Base-by-base conservation (phyloP, 2,329 filamentous ascomycete genomes). In the Malbranchea zuffiana region DNA sequence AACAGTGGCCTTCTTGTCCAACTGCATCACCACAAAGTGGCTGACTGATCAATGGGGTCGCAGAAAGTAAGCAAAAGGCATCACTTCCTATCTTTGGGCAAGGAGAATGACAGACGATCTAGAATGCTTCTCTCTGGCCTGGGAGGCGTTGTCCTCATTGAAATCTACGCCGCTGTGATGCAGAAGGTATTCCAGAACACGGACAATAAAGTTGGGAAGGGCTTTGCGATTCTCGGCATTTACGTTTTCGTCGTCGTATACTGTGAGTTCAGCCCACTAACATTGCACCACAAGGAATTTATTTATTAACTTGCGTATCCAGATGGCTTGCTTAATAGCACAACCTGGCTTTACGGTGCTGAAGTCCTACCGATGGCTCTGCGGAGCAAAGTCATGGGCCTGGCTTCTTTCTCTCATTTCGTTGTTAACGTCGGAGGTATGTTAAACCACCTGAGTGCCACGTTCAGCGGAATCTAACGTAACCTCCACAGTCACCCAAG, bases 161-260 rank as follows among this genome's bases (percentile, higher is more conserved):
- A 75, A 46, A 73, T 75, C 35, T 76, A 75, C 45, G 62, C 71
- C 0, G 69, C 72, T 1, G 65, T 75, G 27, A 75, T 76, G 69
- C 72, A 75, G 51, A 59, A 61, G 18, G 51, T 65, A 30, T 76
- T 75, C 48, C 69, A 75, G 47, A 59, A 71, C 42, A 71, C 66
- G 0, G 50, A 71, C 39, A 75, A 74, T 48, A 54, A 56, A 3
- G 48, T 74, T 18, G 72, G 72, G 24, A 75, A 76, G 47, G 72
- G 70, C 0, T 76, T 75, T 47, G 69, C 72, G 1, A 66, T 76
- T 18, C 54, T 75, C 1, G 72, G 71, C 0, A 75, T 76, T 17
- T 76, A 74, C 42, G 56, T 75, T 1, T 75, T 75, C 42, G 72
- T 69, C 1, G 63, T 73, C 2, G 60, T 54, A 12, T 75, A 73